Conservation (phyloP, 441 rosid species). For the Bocquillonia castaneifolia region DNA sequence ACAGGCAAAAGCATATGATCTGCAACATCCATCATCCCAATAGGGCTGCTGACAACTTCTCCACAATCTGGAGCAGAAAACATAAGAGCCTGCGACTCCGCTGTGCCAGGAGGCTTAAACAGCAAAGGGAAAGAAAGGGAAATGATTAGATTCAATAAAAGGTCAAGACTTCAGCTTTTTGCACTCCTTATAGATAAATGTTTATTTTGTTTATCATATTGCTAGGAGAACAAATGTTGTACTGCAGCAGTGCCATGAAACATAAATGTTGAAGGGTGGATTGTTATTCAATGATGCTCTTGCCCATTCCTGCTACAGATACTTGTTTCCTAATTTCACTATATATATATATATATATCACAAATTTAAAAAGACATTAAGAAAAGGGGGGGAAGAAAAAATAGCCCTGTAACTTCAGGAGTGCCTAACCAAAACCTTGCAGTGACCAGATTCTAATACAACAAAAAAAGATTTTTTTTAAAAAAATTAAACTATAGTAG, state of each 20-base stretch:
- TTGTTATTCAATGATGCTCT: not conserved
- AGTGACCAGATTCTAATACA: no score
- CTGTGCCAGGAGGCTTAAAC: constrained; percentile 98
- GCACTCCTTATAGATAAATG: not conserved
- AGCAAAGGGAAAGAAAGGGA: constrained; percentile 21
- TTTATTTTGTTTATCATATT: not conserved
- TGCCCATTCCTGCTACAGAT: not conserved
- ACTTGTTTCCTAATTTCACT: not conserved
- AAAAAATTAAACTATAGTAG: no score
- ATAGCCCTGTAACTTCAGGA: no score
- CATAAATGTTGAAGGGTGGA: not conserved
- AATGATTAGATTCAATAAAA: constrained; percentile 28
- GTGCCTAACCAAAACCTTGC: no score
- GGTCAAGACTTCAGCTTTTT: constrained; percentile 21
- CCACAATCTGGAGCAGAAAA: constrained; percentile 79
- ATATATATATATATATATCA: no score
- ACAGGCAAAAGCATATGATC: constrained; percentile 84
- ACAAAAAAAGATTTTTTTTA: no score
- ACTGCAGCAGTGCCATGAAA: no score
- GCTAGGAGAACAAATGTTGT: no score
- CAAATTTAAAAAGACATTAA: no score
- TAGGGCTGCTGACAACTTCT: constrained; percentile 87
- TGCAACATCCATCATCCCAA: constrained; percentile 71
- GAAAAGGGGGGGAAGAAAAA: no score
- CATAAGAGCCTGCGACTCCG: constrained; percentile 87